A percentile compares a stretch with the other conserved stretches of the same genome.
These are phyloP conservation scores for Ocimum tenuiflorum DNA, from an alignment of 257 asterid species.

Conservation along the genomic window DNA sequence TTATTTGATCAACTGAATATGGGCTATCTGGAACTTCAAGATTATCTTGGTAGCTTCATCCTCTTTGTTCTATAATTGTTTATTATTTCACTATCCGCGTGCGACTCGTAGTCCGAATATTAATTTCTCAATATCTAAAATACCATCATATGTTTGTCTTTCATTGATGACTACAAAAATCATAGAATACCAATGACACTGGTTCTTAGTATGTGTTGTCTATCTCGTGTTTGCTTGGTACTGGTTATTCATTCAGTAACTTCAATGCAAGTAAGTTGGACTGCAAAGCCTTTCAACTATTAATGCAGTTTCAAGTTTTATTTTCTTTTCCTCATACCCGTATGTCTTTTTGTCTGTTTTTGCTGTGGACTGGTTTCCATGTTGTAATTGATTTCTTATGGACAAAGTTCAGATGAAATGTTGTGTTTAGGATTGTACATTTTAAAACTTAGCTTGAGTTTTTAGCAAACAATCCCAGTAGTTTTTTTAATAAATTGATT, in stretches of 20 bases:
- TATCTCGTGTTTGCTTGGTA: neutral
- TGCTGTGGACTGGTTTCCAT: neutral
- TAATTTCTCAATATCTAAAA: neutral
- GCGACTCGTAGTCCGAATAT: neutral
- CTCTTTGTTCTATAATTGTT: slow-evolving; percentile 6
- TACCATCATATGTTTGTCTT: neutral
- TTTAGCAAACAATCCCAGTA: neutral
- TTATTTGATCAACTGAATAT: slow-evolving; percentile 38
- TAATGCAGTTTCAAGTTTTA: neutral
- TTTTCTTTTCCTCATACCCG: neutral
- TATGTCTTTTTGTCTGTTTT: neutral
- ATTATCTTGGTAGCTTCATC: slow-evolving; percentile 61
- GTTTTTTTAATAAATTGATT: neutral
- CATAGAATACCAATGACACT: neutral
- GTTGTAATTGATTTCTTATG: neutral
- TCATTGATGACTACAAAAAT: neutral
- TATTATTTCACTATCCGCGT: neutral
- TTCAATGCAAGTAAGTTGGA: neutral
- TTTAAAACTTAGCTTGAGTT: neutral
- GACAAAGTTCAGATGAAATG: neutral
- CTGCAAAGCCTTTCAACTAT: neutral
- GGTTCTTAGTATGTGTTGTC: neutral
- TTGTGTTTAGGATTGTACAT: neutral
- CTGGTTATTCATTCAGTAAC: neutral
- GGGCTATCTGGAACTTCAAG: slow-evolving; percentile 48